Evolutionary conservation across 768 basidiomycete genomes (phyloP), one percentile per base, ranked within the genome.

Genomic region (Kwoniella mangroviensis): DNA sequence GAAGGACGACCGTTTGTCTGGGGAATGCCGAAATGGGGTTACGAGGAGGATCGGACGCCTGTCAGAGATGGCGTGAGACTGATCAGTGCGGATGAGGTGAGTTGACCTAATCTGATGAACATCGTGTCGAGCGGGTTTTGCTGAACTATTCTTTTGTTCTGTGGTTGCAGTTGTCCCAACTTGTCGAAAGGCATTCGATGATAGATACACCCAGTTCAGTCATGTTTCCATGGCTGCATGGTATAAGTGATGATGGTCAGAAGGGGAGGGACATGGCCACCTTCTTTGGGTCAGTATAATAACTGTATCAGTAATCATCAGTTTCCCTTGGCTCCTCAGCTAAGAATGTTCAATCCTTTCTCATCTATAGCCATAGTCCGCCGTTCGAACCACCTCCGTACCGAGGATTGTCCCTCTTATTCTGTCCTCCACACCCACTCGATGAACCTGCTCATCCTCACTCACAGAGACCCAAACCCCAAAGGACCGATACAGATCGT

Each of bases 221-320:
- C 6, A 73, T 83, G 15, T 83, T 83, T 58, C 82, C 82, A 1
- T 83, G 82, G 82, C 68, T 83, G 13, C 82, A 83, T 65, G 82
- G 82, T 3, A 83, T 83, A 53, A 73, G 75, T 40, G 82, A 83
- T 57, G 82, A 80, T 57, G 80, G 69, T 34, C 68, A 55, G 28
- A 80, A 71, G 71, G 82, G 71, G 7, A 60, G 67, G 26, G 75
- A 75, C 34, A 80, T 79, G 82, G 82, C 69, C 42, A 70, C 74
- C 2, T 83, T 83, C 73, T 81, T 83, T 63, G 81, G 82, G 78
- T 79, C 28, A 69, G 78, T 70, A 2, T 22, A 34, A 2, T 54
- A 49, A 5, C 15, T 24, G 53, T 19, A 54, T 22, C n/a, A n/a
- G 21, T 21, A 26, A 57, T 40, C 24, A 22, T 34, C 6, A 34